Base-by-base conservation (phyloP, 1,284 basidiomycete genomes). In the Apiotrichum brassicae region DNA sequence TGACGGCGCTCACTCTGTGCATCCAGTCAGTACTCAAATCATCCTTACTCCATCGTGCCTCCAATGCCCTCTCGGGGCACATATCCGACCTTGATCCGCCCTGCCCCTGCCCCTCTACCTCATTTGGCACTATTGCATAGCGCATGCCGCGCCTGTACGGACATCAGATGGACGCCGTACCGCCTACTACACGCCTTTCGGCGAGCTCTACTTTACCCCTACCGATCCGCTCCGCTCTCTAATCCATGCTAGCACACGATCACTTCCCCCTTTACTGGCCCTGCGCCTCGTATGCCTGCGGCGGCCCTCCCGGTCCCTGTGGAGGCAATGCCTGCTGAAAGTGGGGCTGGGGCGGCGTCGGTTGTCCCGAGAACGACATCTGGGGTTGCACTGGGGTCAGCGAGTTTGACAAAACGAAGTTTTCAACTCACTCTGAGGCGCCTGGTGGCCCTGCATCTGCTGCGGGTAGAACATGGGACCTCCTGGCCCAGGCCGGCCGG, bases 351-450 rank as follows among this genome's bases (percentile, higher is more conserved):
- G 51, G 51, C 33, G 51, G 51, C 38, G 54, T 56, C 40, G 53
- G 54, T 33, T 56, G 54, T 13, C 54, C 54, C 33, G 20, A 16
- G 44, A 45, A 53, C 36, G 47, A 48, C 54, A 56, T 53, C 37
- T 56, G 50, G 25, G 41, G 50, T 43, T 53, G 51, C 54, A 56
- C 53, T 54, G 37, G 28, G 14, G 28, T 30, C 7, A 35, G 16
- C 14, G 26, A 20, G 23, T n/a, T n/a, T n/a, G n/a, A n/a, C n/a
- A n/a, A n/a, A n/a, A n/a, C n/a, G n/a, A n/a, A 3, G 12, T 19
- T 39, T n/a, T 16, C n/a, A 14, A 64, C 66, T 49, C 48, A 70
- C 68, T 55, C 38, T 67, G 68, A 40, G 67, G 68, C 2, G 66
- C 68, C 47, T 68, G 66, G 41, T 67, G 68, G 25, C 63, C 63